Percentiles rank a stretch among this genome's conserved stretches.
These are phyloP conservation scores for Cladosporium sp. DNA, from an alignment of 2,329 filamentous ascomycete genomes.

Conservation along the genomic window DNA sequence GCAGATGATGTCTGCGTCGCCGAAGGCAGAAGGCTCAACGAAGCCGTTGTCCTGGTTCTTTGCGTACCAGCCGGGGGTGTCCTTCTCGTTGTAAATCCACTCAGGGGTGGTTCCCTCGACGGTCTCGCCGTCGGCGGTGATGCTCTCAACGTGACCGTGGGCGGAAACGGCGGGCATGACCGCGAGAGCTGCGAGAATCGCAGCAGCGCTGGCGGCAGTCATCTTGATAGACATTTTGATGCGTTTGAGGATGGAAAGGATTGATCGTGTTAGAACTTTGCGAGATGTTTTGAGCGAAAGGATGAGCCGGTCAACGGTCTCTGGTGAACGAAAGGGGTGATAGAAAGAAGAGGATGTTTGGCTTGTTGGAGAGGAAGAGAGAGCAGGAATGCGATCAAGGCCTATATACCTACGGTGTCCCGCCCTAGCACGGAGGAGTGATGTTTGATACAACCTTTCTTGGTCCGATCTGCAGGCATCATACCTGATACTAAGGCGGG, in stretches of 20 bases:
- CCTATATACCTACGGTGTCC: slow-evolving; percentile 7
- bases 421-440: neutral
- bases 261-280: slow-evolving; percentile 1
- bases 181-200: slow-evolving; percentile 16
- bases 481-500: too few species aligned
- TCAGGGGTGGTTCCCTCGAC: slow-evolving; percentile 7
- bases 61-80: slow-evolving; percentile 14
- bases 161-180: slow-evolving; percentile 32
- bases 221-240: slow-evolving; percentile 13
- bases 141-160: slow-evolving; percentile 40
- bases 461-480: neutral
- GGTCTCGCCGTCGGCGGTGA: slow-evolving; percentile 11
- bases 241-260: neutral
- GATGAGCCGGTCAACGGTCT: slow-evolving; percentile 20
- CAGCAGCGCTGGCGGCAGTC: slow-evolving; percentile 16
- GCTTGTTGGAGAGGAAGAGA: neutral
- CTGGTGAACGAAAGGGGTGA: slow-evolving; percentile 8
- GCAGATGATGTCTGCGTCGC: slow-evolving; percentile 27
- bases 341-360: slow-evolving; percentile 1
- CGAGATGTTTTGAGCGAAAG: slow-evolving; percentile 13
- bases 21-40: slow-evolving; percentile 23
- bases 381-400: neutral
- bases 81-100: slow-evolving; percentile 10
- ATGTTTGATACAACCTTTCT: neutral
- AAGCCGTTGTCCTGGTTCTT: slow-evolving; percentile 36